Percentiles rank a stretch among this genome's conserved stretches.
These are phyloP conservation scores for Saccharomyces jurei DNA, from an alignment of 805 yeast species.

Conservation along the genomic window DNA sequence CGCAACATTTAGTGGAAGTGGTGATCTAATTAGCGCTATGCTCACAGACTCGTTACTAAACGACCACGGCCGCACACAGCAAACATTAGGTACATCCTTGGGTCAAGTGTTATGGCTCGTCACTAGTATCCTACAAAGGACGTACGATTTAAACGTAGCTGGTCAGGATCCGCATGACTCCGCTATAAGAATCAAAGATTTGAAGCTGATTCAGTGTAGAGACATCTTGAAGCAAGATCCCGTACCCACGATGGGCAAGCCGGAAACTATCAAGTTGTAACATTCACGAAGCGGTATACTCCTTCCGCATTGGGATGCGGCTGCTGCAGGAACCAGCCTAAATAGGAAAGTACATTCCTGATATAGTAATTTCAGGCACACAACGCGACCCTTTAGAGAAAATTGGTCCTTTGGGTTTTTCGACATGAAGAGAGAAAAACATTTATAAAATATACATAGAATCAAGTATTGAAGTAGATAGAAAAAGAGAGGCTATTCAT, in stretches of 20 bases:
- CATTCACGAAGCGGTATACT: background rate
- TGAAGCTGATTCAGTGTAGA: conserved; percentile 39
- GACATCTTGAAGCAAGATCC: conserved; percentile 16
- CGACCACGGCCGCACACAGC: conserved; percentile 5
- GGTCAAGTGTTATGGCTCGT: conserved; percentile 35
- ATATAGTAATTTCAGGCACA: background rate
- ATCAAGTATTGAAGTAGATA: background rate
- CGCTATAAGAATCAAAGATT: conserved; percentile 31
- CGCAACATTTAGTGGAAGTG: conserved; percentile 66
- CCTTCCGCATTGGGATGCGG: background rate
- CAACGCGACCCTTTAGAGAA: background rate
- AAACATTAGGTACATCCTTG: conserved; percentile 21
- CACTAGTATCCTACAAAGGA: conserved; percentile 35
- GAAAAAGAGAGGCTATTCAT: background rate
- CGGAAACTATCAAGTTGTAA: background rate
- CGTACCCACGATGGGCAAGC: background rate
- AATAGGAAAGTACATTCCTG: background rate
- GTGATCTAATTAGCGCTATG: conserved; percentile 62
- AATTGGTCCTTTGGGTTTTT: background rate
- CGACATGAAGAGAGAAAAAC: background rate
- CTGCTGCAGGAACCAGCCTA: background rate
- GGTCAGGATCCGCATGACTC: background rate
- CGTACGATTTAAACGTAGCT: conserved; percentile 23
- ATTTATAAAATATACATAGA: background rate
- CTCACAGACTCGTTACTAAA: conserved; percentile 43